A percentile compares a stretch with the other conserved stretches of the same genome.
Conservation (phyloP, 768 basidiomycete species). For the Suillus clintonianus region DNA sequence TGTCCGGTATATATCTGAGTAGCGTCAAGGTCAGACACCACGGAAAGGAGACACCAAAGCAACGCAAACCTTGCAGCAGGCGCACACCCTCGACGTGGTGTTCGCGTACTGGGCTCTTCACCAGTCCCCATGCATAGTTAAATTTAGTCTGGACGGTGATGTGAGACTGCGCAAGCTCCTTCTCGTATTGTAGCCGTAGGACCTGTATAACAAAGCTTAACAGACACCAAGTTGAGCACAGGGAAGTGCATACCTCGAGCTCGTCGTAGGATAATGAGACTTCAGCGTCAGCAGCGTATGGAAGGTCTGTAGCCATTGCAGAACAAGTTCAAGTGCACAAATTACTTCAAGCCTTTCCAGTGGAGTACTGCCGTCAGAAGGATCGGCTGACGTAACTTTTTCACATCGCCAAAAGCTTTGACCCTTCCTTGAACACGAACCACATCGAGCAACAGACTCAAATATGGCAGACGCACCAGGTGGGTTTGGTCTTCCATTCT, state of each 20-base stretch:
- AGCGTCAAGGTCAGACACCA: slow-evolving; percentile 9
- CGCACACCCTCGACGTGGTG: slow-evolving; percentile 93
- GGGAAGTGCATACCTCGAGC: slow-evolving; percentile 61
- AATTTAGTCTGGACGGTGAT: slow-evolving; percentile 95
- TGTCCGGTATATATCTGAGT: slow-evolving; percentile 83
- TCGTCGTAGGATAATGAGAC: slow-evolving; percentile 88
- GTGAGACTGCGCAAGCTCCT: slow-evolving; percentile 80
- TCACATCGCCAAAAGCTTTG: neutral
- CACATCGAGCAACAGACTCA: slow-evolving; percentile 22
- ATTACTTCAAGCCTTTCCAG: neutral
- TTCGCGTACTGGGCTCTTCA: slow-evolving; percentile 84
- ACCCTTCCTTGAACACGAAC: slow-evolving; percentile 18
- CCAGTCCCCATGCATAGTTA: slow-evolving; percentile 96
- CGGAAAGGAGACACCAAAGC: slow-evolving; percentile 9
- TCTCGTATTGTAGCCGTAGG: slow-evolving; percentile 83
- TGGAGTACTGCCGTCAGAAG: no score
- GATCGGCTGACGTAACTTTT: slow-evolving; percentile 27
- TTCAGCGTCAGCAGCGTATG: slow-evolving; percentile 95
- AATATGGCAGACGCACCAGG: slow-evolving; percentile 57
- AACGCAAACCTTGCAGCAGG: slow-evolving; percentile 74
- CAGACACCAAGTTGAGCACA: neutral
- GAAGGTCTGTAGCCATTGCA: slow-evolving; percentile 77
- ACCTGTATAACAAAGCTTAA: slow-evolving; percentile 53
- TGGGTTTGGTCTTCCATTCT: slow-evolving; percentile 40
- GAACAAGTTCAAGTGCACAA: slow-evolving; percentile 6